These are phyloP conservation scores for Populus hybrid DNA, from an alignment of 441 rosid genomes.

Conservation along the genomic window DNA sequence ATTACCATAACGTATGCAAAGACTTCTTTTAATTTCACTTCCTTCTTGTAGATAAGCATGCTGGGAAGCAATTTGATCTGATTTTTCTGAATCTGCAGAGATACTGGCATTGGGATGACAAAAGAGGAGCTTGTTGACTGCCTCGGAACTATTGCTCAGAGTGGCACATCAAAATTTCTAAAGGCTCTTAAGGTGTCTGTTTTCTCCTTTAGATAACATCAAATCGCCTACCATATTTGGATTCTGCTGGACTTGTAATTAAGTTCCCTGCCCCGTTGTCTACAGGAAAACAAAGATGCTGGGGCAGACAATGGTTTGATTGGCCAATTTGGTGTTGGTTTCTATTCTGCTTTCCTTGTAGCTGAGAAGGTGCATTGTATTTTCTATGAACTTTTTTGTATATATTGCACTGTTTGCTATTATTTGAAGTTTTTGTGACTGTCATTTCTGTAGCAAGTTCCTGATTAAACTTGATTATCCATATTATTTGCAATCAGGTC, in stretches of 20 bases:
- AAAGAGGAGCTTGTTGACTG: constrained; percentile 92
- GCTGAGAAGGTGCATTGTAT: constrained; percentile 70
- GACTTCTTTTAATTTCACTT: not conserved
- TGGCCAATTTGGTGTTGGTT: constrained; percentile 98
- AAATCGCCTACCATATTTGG: not conserved
- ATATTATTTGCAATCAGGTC: constrained; percentile 39
- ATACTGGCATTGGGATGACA: constrained; percentile 98
- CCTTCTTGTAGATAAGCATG: not conserved
- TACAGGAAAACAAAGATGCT: constrained; percentile 81
- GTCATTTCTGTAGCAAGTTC: not conserved
- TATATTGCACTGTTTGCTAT: constrained; percentile 7
- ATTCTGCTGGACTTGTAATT: not conserved
- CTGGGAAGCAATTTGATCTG: not conserved
- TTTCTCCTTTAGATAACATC: not conserved
- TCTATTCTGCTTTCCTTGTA: constrained; percentile 95
- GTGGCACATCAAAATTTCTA: constrained; percentile 91
- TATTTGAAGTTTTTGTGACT: not conserved
- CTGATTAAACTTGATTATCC: constrained; percentile 8
- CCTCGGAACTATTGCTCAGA: constrained; percentile 98
- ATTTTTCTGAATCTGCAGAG: constrained; percentile 46
- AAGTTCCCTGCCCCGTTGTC: not conserved
- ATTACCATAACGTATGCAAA: constrained; percentile 65
- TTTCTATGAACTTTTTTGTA: not conserved
- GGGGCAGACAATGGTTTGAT: constrained; percentile 86
- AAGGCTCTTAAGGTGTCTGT: constrained; percentile 73